Conservation (phyloP, 139 green algal species). For the Raphidocelis subcapitata region DNA sequence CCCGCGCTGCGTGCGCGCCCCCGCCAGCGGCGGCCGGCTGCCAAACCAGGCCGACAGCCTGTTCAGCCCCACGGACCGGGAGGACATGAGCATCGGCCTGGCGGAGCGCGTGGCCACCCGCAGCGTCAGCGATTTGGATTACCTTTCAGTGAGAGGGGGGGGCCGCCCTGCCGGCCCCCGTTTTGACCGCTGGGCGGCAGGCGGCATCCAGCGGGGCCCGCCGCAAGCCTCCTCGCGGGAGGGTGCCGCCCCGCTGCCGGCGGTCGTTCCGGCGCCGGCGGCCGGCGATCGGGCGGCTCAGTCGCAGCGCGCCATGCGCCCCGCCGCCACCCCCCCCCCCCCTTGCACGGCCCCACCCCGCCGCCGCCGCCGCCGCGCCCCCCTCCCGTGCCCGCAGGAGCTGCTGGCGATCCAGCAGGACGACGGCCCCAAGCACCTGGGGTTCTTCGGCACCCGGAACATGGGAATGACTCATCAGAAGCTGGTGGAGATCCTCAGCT, state of each 20-base stretch:
- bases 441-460: conserved; percentile 98
- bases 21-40: conserved; percentile 10
- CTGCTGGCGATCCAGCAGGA: conserved; percentile 97
- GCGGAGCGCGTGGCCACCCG: conserved; percentile 25
- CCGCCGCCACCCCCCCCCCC: no score
- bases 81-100: conserved; percentile 22
- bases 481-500: conserved; percentile 96
- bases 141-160: conserved; percentile 39
- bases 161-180: neutral
- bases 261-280: no score
- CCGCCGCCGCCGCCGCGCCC: neutral
- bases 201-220: no score
- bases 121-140: conserved; percentile 49
- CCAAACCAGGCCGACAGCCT: conserved; percentile 55
- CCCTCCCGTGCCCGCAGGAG: conserved; percentile 74
- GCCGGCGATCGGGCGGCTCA: no score
- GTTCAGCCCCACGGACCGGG: conserved; percentile 27
- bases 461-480: conserved; percentile 99
- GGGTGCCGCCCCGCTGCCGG: no score
- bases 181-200: no score
- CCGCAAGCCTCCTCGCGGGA: no score
- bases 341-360: no score
- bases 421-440: conserved; percentile 87
- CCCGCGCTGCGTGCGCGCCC: neutral
- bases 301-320: neutral